Evolutionary conservation across 352 stramenopile species (phyloP).

Genomic region (Phytophthora palmivora): DNA sequence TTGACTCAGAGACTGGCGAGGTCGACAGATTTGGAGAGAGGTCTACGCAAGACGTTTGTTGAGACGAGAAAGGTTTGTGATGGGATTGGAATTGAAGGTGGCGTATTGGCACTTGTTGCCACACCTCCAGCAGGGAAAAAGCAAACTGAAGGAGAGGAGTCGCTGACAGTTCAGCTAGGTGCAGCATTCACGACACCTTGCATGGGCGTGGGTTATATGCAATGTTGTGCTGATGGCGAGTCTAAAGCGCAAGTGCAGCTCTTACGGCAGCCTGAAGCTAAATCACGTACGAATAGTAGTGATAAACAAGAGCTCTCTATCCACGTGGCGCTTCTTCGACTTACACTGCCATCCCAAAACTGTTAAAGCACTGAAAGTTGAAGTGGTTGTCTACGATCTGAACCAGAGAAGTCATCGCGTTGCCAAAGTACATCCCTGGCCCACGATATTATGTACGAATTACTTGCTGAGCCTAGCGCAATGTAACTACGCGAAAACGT

Average conservation of each 20-base stretch:
- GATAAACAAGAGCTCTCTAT: constrained; percentile 21
- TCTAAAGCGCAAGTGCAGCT: constrained; percentile 54
- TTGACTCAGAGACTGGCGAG: constrained; percentile 44
- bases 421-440: too few species aligned
- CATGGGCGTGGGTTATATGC: constrained; percentile 69
- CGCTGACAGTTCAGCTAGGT: constrained; percentile 47
- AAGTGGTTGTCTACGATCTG: too few species aligned
- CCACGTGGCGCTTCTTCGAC: constrained; percentile 38
- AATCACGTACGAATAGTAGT: neutral
- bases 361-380: too few species aligned
- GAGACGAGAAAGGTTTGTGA: constrained; percentile 42
- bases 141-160: neutral
- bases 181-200: constrained; percentile 70
- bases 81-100: constrained; percentile 58
- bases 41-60: constrained; percentile 44
- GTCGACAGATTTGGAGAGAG: constrained; percentile 34
- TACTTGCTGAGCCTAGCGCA: too few species aligned
- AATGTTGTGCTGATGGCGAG: constrained; percentile 19
- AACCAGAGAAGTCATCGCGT: too few species aligned
- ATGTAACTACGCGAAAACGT: too few species aligned
- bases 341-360: neutral
- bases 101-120: constrained; percentile 48
- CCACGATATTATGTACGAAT: too few species aligned
- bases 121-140: neutral
- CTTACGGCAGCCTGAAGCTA: constrained; percentile 39